A percentile compares a stretch with the other conserved stretches of the same genome.
phyloP scores from a whole-genome alignment of 169 alveolate species.

The Plasmodium fragile region DNA sequence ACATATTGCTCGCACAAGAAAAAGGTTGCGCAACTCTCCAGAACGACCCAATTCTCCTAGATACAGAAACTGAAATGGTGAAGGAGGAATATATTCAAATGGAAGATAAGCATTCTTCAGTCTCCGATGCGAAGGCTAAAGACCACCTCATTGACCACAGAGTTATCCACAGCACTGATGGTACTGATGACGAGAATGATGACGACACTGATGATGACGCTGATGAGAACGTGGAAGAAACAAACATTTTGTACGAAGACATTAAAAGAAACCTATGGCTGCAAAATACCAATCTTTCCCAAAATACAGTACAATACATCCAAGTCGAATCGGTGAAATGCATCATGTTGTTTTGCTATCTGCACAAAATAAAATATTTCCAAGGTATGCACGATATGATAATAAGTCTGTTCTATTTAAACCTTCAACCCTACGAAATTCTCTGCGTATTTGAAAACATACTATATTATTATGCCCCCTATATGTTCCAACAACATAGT shows the following conservation, averaged over 20 bases:
- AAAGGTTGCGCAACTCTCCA: not conserved
- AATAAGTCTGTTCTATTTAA: slow-evolving; percentile 67
- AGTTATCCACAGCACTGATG: not conserved
- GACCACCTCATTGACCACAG: not conserved
- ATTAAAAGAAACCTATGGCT: slow-evolving; percentile 66
- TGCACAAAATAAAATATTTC: slow-evolving; percentile 47
- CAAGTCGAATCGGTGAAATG: slow-evolving; percentile 52
- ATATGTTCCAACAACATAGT: slow-evolving; percentile 32
- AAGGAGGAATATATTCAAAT: not conserved
- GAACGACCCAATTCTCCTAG: not conserved
- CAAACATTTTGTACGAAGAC: slow-evolving; percentile 53
- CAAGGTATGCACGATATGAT: slow-evolving; percentile 76
- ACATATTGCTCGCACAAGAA: not conserved
- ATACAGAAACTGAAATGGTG: not conserved
- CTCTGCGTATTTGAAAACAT: slow-evolving; percentile 72
- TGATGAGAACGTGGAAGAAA: slow-evolving; percentile 15
- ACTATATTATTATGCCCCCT: slow-evolving; percentile 70
- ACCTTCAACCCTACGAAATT: slow-evolving; percentile 53
- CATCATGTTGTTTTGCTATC: slow-evolving; percentile 46
- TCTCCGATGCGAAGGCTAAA: not conserved
- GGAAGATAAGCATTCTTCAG: not conserved
- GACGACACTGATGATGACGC: not conserved
- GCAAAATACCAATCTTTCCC: slow-evolving; percentile 22
- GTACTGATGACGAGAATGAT: no score
- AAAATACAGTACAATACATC: slow-evolving; percentile 31